These are phyloP conservation scores for Cotoneaster glaucophyllus DNA, from an alignment of 306 rosid species.

Conservation along the genomic window DNA sequence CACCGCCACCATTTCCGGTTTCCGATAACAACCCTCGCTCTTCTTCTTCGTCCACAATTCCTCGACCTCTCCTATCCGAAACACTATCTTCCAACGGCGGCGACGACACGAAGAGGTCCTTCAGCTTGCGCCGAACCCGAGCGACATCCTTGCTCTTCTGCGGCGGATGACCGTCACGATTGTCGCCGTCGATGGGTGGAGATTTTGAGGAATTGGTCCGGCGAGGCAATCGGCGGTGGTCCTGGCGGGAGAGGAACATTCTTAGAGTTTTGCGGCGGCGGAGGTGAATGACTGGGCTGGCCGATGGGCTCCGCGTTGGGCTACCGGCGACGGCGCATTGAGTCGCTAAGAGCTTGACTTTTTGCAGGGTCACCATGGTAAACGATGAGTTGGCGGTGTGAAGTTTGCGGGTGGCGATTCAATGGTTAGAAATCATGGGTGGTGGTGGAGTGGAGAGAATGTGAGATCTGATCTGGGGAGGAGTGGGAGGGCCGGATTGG, in stretches of 20 bases:
- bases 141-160: constrained; percentile 28
- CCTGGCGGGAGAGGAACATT: constrained; percentile 57
- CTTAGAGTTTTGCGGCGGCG: constrained; percentile 77
- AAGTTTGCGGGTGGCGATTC: background rate
- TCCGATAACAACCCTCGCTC: constrained; percentile 21
- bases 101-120: constrained; percentile 73
- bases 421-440: background rate
- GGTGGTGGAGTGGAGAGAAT: constrained; percentile 19
- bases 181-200: constrained; percentile 1
- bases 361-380: constrained; percentile 56
- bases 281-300: constrained; percentile 76
- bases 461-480: constrained; percentile 44
- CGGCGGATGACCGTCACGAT: constrained; percentile 7
- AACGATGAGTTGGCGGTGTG: background rate
- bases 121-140: constrained; percentile 56
- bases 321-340: constrained; percentile 72
- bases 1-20: background rate
- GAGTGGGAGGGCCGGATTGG: constrained; percentile 18
- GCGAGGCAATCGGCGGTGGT: constrained; percentile 46
- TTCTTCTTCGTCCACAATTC: constrained; percentile 10
- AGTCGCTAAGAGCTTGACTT: constrained; percentile 80
- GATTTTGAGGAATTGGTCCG: constrained; percentile 17
- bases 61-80: constrained; percentile 26
- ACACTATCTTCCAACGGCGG: constrained; percentile 45
- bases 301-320: constrained; percentile 59